These are phyloP conservation scores for Tetrapisispora taiwanensis DNA, from an alignment of 805 yeast genomes.

Conservation along the genomic window DNA sequence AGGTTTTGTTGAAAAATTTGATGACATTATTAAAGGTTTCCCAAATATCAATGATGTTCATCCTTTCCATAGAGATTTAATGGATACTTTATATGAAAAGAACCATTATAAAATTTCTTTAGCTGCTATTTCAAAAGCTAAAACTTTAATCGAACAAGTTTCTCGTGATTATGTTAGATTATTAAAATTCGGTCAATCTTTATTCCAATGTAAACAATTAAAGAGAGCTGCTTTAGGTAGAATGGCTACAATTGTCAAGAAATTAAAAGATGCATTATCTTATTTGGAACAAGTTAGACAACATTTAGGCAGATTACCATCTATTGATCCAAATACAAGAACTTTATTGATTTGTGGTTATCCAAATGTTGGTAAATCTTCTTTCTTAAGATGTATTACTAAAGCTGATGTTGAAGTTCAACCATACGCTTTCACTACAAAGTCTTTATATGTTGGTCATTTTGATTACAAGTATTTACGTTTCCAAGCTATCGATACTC, in stretches of 20 bases:
- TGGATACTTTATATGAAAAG: constrained; percentile 96
- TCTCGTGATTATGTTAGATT: constrained; percentile 90
- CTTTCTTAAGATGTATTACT: constrained; percentile 85
- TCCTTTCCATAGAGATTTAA: constrained; percentile 95
- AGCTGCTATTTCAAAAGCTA: constrained; percentile 91
- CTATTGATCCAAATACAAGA: constrained; percentile 97
- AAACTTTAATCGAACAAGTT: constrained; percentile 88
- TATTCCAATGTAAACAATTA: constrained; percentile 97
- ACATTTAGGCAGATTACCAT: constrained; percentile 96
- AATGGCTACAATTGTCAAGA: constrained; percentile 96
- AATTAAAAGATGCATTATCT: constrained; percentile 84
- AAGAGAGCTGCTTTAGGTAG: constrained; percentile 98
- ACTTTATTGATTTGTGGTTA: constrained; percentile 95
- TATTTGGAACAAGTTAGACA: constrained; percentile 98
- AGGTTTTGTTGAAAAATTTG: constrained; percentile 88
- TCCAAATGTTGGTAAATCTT: constrained; percentile 98
- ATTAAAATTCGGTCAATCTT: constrained; percentile 92
- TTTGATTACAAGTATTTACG: constrained; percentile 95
- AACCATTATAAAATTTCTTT: constrained; percentile 95
- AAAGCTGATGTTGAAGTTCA: constrained; percentile 98
- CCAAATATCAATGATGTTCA: constrained; percentile 96
- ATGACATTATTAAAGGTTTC: constrained; percentile 75
- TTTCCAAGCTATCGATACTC: constrained; percentile 98
- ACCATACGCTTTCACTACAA: constrained; percentile 98
- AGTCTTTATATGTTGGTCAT: constrained; percentile 94